Base-by-base conservation (phyloP, 164 flowering plant genomes). In the Sextonia rubra region DNA sequence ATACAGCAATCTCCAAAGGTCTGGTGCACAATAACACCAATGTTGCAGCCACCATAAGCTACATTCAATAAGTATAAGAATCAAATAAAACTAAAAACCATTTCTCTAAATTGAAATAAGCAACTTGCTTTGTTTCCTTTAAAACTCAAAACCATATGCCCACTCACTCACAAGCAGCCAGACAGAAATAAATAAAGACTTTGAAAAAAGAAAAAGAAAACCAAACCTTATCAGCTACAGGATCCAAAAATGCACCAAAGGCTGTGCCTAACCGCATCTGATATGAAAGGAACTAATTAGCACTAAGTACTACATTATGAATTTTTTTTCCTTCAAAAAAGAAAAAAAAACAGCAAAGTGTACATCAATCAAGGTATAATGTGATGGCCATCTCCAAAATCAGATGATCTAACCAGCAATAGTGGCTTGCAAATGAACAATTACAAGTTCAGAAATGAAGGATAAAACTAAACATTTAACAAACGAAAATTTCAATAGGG, bases 41-140 rank as follows among this genome's bases (percentile, higher is more conserved):
- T 69, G 98, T 90, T 7, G 98, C 87, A 78, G 97, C 99, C 81
- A 96, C 99, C 97, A 96, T 96, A 77, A 96, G 99, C 99, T 96
- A 89, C 84, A 88, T 61, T 26, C 70, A 74, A 23, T 12, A 71
- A 68, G 58, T 74, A 82, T 32, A 44, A 55, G 47, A 74, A 76
- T 68, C 75, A 72, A 24, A 67, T n/a, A 74, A 52, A 66, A 61
- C 0, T 55, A 9, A 12, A 49, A 17, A 30, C 20, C 4, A 52
- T 52, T 20, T 5, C 58, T 14, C 18, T 18, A 52, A 20, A 52
- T 52, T 15, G 58, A 18, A 64, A 64, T 4, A 18, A 64, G 17
- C 4, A 9, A 20, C 69, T 12, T 3, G 7, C 27, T 60, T 22
- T 12, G 6, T 22, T 60, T 60, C 58, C 32, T 58, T 64, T 64